These are phyloP conservation scores for Globisporangium perplexum DNA, from an alignment of 352 stramenopile genomes.

Conservation along the genomic window DNA sequence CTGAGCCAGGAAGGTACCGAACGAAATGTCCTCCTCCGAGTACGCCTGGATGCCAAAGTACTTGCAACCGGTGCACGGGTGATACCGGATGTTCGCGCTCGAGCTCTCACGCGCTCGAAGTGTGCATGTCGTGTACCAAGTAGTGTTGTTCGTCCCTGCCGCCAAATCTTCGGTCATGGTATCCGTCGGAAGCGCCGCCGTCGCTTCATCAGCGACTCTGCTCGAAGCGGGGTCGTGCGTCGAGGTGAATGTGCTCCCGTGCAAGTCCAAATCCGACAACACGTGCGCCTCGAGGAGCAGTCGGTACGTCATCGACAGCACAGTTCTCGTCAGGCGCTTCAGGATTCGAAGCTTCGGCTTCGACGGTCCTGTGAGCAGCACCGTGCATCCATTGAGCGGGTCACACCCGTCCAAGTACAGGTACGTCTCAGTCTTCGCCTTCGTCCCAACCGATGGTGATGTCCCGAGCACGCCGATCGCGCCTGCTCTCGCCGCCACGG, in stretches of 20 bases:
- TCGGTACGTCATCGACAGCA: slow-evolving; percentile 95
- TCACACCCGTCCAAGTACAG: slow-evolving; percentile 94
- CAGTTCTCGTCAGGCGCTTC: slow-evolving; percentile 87
- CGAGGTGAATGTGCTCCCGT: slow-evolving; percentile 23
- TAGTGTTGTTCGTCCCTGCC: slow-evolving; percentile 25
- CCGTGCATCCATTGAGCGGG: slow-evolving; percentile 91
- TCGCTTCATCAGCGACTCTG: not conserved
- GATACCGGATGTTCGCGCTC: slow-evolving; percentile 42
- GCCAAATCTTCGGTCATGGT: slow-evolving; percentile 11
- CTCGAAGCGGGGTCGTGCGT: not conserved
- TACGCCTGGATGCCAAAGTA: slow-evolving; percentile 60
- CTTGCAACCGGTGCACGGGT: slow-evolving; percentile 67
- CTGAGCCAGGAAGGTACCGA: slow-evolving; percentile 72
- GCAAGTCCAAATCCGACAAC: slow-evolving; percentile 84
- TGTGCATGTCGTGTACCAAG: slow-evolving; percentile 73
- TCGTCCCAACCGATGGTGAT: slow-evolving; percentile 6
- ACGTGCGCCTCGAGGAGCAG: slow-evolving; percentile 94
- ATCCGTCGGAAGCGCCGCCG: not conserved
- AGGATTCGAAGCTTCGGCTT: slow-evolving; percentile 88
- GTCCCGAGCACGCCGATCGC: slow-evolving; percentile 4
- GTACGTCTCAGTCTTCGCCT: slow-evolving; percentile 77
- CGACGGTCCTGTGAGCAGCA: slow-evolving; percentile 90
- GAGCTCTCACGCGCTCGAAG: slow-evolving; percentile 51
- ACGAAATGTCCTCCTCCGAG: slow-evolving; percentile 68
- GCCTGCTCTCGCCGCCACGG: not conserved